Percentiles rank a stretch among this genome's conserved stretches.
phyloP scores from a whole-genome alignment of 345 rosid species.

The Salix caprea region DNA sequence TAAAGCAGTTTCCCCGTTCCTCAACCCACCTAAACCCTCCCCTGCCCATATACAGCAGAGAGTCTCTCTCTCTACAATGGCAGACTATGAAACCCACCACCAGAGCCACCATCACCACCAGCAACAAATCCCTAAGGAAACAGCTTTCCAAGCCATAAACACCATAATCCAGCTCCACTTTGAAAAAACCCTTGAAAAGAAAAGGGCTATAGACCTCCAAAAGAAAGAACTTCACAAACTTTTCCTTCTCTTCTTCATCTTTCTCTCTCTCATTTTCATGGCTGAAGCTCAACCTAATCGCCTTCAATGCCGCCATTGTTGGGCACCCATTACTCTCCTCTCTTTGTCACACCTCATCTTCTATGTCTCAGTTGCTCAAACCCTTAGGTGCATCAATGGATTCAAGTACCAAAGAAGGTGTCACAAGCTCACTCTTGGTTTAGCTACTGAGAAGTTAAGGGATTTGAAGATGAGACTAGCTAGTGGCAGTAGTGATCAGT shows the following conservation, averaged over 20 bases:
- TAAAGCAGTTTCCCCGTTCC: not conserved
- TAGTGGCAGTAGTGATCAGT: constrained; percentile 29
- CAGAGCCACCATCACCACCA: constrained; percentile 37
- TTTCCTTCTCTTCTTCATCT: constrained; percentile 86
- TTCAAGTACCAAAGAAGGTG: constrained; percentile 96
- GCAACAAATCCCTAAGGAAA: constrained; percentile 61
- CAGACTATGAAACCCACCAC: constrained; percentile 53
- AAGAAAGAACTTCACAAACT: constrained; percentile 93
- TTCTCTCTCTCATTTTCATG: constrained; percentile 61
- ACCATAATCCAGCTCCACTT: constrained; percentile 95
- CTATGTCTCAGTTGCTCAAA: constrained; percentile 91
- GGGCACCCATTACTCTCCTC: constrained; percentile 72
- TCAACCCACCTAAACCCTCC: not conserved
- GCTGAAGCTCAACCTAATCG: constrained; percentile 52
- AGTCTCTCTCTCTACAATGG: constrained; percentile 44
- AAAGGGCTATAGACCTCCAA: constrained; percentile 87
- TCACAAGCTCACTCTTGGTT: constrained; percentile 89
- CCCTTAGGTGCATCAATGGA: constrained; percentile 90
- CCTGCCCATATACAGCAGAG: not conserved
- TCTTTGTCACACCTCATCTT: constrained; percentile 83
- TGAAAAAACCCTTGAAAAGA: constrained; percentile 93
- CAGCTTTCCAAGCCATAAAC: constrained; percentile 85
- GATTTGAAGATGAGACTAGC: constrained; percentile 58
- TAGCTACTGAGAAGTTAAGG: constrained; percentile 88
- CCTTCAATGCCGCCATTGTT: constrained; percentile 90